phyloP scores from a whole-genome alignment of 2,329 filamentous ascomycete genomes.

The Pseudovirgaria hyperparasitica region DNA sequence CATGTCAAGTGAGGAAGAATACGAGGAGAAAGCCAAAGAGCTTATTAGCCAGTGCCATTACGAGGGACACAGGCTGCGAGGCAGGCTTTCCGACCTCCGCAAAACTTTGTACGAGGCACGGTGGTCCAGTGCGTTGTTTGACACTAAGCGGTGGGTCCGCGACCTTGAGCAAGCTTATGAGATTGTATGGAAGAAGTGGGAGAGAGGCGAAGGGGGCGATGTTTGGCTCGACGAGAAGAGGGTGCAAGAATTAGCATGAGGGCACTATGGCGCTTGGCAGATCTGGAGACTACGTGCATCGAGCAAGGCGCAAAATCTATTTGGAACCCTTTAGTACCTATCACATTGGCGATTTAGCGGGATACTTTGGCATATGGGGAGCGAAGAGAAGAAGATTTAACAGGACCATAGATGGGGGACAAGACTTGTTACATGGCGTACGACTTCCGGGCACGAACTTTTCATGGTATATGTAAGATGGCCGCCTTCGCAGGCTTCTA shows the following conservation, averaged over 20 bases:
- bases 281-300: too few relatives aligned
- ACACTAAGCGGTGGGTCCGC: slow-evolving; percentile 80
- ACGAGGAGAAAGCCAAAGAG: slow-evolving; percentile 50
- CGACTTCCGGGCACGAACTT: too few relatives aligned
- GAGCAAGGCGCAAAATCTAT: too few relatives aligned
- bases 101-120: slow-evolving; percentile 71
- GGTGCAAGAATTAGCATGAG: background rate
- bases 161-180: slow-evolving; percentile 85
- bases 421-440: too few relatives aligned
- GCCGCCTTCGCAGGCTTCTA: too few relatives aligned
- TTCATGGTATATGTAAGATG: too few relatives aligned
- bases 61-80: slow-evolving; percentile 27
- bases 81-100: slow-evolving; percentile 66
- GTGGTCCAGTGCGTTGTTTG: slow-evolving; percentile 79
- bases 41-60: slow-evolving; percentile 21
- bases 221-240: slow-evolving; percentile 54
- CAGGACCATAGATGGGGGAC: too few relatives aligned
- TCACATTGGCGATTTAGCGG: too few relatives aligned
- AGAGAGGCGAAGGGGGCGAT: slow-evolving; percentile 74
- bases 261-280: too few relatives aligned
- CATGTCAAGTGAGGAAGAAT: slow-evolving; percentile 63
- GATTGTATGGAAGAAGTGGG: slow-evolving; percentile 81
- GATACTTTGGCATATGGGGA: too few relatives aligned
- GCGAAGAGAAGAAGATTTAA: too few relatives aligned
- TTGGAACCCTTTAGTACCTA: too few relatives aligned